Evolutionary conservation across 148 eudicot species (phyloP).

Genomic region (Camellia japonica): DNA sequence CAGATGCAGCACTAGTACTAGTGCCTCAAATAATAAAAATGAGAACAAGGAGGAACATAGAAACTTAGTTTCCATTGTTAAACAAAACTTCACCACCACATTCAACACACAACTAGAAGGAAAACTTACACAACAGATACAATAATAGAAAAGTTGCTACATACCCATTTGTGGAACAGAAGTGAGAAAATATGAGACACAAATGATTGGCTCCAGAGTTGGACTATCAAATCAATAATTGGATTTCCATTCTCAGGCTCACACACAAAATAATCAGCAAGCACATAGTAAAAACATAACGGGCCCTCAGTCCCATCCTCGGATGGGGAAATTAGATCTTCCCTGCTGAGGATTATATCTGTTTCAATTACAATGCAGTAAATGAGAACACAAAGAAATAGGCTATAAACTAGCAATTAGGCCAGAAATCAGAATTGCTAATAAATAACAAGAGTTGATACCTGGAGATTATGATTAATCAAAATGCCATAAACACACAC

Average conservation of each 20-base stretch:
- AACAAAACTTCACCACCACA: neutral
- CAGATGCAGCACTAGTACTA: no score
- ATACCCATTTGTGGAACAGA: slow-evolving; percentile 95
- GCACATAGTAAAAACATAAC: slow-evolving; percentile 81
- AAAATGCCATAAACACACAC: neutral
- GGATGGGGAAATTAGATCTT: slow-evolving; percentile 50
- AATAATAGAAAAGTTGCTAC: slow-evolving; percentile 9
- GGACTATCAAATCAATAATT: slow-evolving; percentile 80
- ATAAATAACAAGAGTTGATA: neutral
- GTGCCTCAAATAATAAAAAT: neutral
- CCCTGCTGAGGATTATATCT: slow-evolving; percentile 71
- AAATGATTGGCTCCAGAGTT: slow-evolving; percentile 99
- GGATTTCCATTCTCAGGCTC: slow-evolving; percentile 74
- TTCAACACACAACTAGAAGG: neutral
- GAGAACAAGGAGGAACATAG: neutral
- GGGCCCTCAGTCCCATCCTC: slow-evolving; percentile 42
- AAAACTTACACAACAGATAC: slow-evolving; percentile 10
- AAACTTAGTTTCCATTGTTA: neutral
- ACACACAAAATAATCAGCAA: slow-evolving; percentile 73
- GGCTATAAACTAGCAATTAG: slow-evolving; percentile 7
- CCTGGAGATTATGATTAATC: neutral
- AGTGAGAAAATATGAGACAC: slow-evolving; percentile 89
- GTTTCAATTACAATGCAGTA: slow-evolving; percentile 45
- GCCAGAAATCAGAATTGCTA: neutral
- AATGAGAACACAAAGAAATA: slow-evolving; percentile 13